Percentiles rank a stretch among this genome's conserved stretches.
These are phyloP conservation scores for Wallacemonas collosoma DNA, from an alignment of 208 protist species.

Conservation along the genomic window DNA sequence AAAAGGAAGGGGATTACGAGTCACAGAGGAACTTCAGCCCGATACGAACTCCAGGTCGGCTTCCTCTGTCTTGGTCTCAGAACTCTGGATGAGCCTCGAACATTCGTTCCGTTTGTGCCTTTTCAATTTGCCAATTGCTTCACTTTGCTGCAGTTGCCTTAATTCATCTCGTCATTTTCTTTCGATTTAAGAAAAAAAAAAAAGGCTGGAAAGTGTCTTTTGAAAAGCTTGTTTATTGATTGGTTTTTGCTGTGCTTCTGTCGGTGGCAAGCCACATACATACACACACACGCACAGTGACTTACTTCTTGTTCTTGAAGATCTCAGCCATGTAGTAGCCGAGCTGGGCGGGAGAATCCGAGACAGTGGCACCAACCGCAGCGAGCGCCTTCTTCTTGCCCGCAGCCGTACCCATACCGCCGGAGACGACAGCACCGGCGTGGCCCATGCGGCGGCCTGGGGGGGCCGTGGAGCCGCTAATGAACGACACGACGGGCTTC, in stretches of 20 bases:
- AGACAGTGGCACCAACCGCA: conserved; percentile 92
- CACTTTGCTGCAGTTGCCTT: background rate
- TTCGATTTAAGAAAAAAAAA: conserved; percentile 18
- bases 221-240: background rate
- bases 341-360: conserved; percentile 94
- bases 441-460: conserved; percentile 97
- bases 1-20: background rate
- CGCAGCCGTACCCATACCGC: conserved; percentile 94
- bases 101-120: background rate
- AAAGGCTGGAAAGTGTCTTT: background rate
- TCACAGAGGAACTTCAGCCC: background rate
- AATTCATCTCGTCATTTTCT: conserved; percentile 6
- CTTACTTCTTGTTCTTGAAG: conserved; percentile 64
- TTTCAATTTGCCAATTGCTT: background rate
- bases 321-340: conserved; percentile 90
- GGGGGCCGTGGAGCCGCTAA: conserved; percentile 98
- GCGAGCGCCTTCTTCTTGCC: conserved; percentile 96
- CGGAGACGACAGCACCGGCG: conserved; percentile 98
- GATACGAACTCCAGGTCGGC: too few species aligned
- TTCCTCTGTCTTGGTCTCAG: background rate
- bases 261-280: too few species aligned
- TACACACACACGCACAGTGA: background rate
- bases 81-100: background rate
- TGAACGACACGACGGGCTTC: conserved; percentile 98
- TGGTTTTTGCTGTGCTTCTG: too few species aligned